Conservation (phyloP, 2,329 filamentous ascomycete genomes). For the Colletotrichum orbiculare region DNA sequence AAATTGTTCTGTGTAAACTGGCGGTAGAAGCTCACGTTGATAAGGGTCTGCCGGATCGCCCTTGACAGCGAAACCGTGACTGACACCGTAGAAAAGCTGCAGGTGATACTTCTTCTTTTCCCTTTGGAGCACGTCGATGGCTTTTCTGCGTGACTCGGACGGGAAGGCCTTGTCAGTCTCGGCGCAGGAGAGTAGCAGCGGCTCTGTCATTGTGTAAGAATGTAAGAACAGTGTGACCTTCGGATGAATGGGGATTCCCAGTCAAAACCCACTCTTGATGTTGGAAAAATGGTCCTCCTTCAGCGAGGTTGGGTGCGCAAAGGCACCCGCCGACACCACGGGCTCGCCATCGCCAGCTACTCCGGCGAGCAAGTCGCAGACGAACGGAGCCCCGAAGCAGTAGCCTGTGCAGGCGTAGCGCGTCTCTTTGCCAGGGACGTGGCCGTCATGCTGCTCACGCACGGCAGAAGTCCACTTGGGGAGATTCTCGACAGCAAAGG, state of each 20-base stretch:
- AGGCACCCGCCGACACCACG: conserved; percentile 54
- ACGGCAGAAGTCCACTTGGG: conserved; percentile 56
- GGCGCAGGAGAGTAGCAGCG: conserved; percentile 58
- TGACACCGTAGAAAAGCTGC: conserved; percentile 69
- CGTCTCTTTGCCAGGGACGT: conserved; percentile 36
- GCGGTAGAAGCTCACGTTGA: conserved; percentile 19
- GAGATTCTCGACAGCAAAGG: conserved; percentile 54
- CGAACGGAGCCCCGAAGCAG: conserved; percentile 57
- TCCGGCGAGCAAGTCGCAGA: conserved; percentile 45
- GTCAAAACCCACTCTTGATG: conserved; percentile 46
- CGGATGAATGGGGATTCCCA: no score
- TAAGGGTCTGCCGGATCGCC: conserved; percentile 56
- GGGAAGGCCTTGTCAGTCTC: conserved; percentile 58
- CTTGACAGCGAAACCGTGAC: conserved; percentile 73
- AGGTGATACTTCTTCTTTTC: conserved; percentile 66
- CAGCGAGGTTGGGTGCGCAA: conserved; percentile 62
- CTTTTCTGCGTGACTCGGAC: conserved; percentile 49
- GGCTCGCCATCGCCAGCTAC: conserved; percentile 21
- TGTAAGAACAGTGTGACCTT: not conserved
- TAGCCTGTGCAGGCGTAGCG: conserved; percentile 56
- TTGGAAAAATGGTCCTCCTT: conserved; percentile 57
- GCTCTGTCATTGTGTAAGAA: conserved; percentile 41
- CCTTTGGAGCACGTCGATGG: conserved; percentile 54
- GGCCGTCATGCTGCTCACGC: conserved; percentile 47
- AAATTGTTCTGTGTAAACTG: conserved; percentile 48